Evolutionary conservation across 495 filamentous ascomycete species (phyloP), one percentile per base, ranked within the genome.

Genomic region (Bacidia rubella): DNA sequence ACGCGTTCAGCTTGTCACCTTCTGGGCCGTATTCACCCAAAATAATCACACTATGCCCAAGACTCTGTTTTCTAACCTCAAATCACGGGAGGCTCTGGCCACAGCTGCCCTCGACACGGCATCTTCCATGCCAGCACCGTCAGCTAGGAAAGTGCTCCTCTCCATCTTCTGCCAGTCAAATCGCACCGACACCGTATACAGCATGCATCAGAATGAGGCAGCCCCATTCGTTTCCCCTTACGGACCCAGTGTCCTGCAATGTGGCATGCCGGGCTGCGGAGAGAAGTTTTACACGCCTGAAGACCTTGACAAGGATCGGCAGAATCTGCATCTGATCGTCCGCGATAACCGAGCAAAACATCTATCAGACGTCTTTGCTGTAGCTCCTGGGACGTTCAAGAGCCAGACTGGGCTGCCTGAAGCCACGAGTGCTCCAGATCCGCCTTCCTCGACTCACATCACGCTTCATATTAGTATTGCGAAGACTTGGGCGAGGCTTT

Each of bases 231-330:
- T 43, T 35, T 63, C 46, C 21, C 60, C 63, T 2, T 66, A 63
- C 49, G 63, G 57, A 11, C 47, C 62, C 11, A 63, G 53, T 24
- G 56, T 66, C 22, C 46, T 66, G 10, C 50, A 54, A 9, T 64
- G 63, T 43, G 60, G 56, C 1, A 21, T n/a, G 27, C 53, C 43
- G 5, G 47, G 49, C 11, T 66, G 62, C 35, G 23, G 19, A 19
- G 47, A 44, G 25, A 11, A 21, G 7, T 66, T 64, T 32, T 51
- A 53, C 25, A n/a, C 40, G 20, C 15, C 5, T 56, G 15, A 15
- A 35, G 29, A 35, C 29, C 5, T 5, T n/a, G 29, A 54, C 15
- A 21, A 22, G 29, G 22, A 53, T 12, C 17, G 32, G 17, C 19
- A 48, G 2, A 17, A 54, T 24, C 40, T 24, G 26, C 38, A 44